phyloP scores from a whole-genome alignment of 441 rosid genomes.

The Lepidium campestre region DNA sequence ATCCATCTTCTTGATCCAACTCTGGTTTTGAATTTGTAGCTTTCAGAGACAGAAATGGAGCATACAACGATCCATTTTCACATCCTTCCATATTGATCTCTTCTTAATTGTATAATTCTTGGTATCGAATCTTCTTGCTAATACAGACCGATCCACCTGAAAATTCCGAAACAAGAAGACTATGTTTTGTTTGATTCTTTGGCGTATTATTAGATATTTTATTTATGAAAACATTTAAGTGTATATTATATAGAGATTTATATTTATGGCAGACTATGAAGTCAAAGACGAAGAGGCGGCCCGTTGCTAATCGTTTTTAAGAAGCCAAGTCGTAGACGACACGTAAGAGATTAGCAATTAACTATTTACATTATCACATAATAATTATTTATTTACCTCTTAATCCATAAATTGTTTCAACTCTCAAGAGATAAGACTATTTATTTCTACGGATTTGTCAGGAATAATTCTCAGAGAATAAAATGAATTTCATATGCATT shows the following conservation, averaged over 20 bases:
- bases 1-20: constrained; percentile 1
- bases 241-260: constrained; percentile 8
- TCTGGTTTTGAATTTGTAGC: constrained; percentile 1
- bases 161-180: neutral
- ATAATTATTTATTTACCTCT: neutral
- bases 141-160: constrained; percentile 1
- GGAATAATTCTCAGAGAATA: neutral
- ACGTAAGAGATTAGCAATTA: constrained; percentile 14
- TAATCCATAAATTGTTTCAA: neutral
- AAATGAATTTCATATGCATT: neutral
- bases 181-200: neutral
- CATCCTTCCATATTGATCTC: constrained; percentile 20
- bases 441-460: neutral
- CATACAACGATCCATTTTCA: constrained; percentile 16
- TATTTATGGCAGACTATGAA: constrained; percentile 14
- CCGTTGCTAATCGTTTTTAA: constrained; percentile 15
- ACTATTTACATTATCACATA: neutral
- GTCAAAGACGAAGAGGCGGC: constrained; percentile 30
- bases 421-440: neutral
- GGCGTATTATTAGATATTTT: neutral
- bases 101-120: neutral
- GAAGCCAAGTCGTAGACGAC: constrained; percentile 26
- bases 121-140: neutral
- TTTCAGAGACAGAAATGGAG: constrained; percentile 21
- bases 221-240: neutral